Percentiles rank a stretch among this genome's conserved stretches.
phyloP scores from a whole-genome alignment of 306 rosid species.

The Cotoneaster glaucophyllus region DNA sequence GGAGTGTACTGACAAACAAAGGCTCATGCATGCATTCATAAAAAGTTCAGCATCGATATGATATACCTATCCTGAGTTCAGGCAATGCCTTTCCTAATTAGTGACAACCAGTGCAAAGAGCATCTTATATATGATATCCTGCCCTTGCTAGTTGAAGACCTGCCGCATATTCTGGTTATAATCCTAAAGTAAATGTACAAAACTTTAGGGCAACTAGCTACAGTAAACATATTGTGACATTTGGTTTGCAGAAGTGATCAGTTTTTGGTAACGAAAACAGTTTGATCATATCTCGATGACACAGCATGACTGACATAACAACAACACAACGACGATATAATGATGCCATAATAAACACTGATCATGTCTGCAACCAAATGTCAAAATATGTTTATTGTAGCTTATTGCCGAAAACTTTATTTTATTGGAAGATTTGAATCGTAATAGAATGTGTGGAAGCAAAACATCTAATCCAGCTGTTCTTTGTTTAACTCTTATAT shows the following conservation, averaged over 20 bases:
- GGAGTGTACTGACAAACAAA: not conserved
- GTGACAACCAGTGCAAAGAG: not conserved
- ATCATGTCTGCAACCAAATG: no score
- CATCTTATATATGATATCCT: not conserved
- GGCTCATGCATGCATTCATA: not conserved
- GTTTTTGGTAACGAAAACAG: no score
- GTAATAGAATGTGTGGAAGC: not conserved
- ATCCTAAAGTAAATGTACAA: not conserved
- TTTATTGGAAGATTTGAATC: not conserved
- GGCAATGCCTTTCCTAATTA: not conserved
- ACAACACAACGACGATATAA: no score
- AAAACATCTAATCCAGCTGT: not conserved
- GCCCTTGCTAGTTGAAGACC: not conserved
- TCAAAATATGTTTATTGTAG: no score
- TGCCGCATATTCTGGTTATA: not conserved
- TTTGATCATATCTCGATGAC: no score
- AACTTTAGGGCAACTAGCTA: not conserved
- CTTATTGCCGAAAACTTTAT: not conserved
- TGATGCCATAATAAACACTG: no score
- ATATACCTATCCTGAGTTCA: not conserved
- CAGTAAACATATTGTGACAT: no score
- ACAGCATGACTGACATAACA: no score
- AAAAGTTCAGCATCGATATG: not conserved
- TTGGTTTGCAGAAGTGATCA: no score
- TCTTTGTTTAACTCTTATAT: conserved; percentile 17